Evolutionary conservation across 2,329 filamentous ascomycete species (phyloP), one percentile per base, ranked within the genome.

Genomic region (Huntiella decipiens): DNA sequence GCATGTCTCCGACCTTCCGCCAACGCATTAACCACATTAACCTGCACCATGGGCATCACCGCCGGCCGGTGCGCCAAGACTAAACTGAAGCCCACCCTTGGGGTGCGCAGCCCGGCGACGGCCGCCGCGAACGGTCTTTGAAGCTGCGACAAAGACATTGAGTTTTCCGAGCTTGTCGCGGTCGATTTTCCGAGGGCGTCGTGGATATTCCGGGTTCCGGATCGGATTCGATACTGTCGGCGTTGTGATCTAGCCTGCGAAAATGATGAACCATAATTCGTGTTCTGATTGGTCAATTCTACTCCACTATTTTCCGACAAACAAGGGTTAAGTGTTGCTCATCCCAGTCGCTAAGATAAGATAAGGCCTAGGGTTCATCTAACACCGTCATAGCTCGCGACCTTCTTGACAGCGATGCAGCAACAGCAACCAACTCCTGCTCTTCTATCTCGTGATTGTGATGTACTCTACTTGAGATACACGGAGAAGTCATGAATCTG

Each of bases 1-100:
- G 73, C 73, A 54, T 70, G 63, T 57, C 72, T 65, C 52, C 66
- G 63, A 52, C 66, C 66, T 49, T 65, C 63, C 56, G 45, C 50
- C 34, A 52, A 16, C 43, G 50, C 33, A 22, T 50, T 51, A 34
- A 43, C 48, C 22, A 43, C 48, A 15, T 52, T 50, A 45, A 52
- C 46, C 11, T 44, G 43, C 39, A 40, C 33, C 48, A 49, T 13
- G 53, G 45, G 10, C 44, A 37, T 43, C 33, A 47, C 39, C 38
- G 33, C 52, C 49, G 55, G 53, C 45, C 55, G 54, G 36, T 54
- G 47, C 41, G 48, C 42, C 32, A 49, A 32, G n/a, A 48, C 39
- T 38, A 49, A 16, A 38, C 37, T 41, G n/a, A 47, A 38, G 32
- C 50, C 38, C 35, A 53, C 35, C 19, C 48, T 44, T 39, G 53